Evolutionary conservation across 2,329 filamentous ascomycete species (phyloP).

Genomic region (Hortaea werneckii): DNA sequence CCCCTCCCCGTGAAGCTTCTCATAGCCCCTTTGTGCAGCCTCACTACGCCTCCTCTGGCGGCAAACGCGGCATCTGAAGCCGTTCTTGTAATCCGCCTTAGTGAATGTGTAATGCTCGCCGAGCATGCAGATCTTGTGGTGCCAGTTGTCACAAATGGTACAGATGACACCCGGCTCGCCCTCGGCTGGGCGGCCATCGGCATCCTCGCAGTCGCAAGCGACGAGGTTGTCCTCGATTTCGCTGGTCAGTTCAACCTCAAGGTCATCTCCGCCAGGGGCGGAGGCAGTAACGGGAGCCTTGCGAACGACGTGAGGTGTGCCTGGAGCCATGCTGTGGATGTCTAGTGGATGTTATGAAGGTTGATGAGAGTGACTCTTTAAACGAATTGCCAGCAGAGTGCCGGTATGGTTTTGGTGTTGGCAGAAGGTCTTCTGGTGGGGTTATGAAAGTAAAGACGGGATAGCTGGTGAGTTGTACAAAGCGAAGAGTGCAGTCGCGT

Average conservation of each 20-base stretch:
- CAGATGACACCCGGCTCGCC: constrained; percentile 4
- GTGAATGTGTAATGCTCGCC: neutral
- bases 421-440: no score
- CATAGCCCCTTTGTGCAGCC: neutral
- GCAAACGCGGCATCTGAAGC: neutral
- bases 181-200: neutral
- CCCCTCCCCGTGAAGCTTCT: neutral
- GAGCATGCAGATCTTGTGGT: constrained; percentile 6
- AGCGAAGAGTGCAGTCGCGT: no score
- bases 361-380: no score
- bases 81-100: neutral
- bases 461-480: no score
- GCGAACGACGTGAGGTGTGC: neutral
- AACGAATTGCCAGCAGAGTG: no score
- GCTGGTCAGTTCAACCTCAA: neutral
- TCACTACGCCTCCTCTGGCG: neutral
- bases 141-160: constrained; percentile 4
- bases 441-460: no score
- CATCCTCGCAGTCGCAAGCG: constrained; percentile 3
- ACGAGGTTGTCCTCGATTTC: constrained; percentile 1
- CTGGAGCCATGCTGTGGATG: no score
- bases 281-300: neutral
- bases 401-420: no score
- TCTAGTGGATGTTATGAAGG: no score
- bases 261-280: neutral